Conservation (phyloP, 352 stramenopile species). For the Peronosclerospora sorghi region DNA sequence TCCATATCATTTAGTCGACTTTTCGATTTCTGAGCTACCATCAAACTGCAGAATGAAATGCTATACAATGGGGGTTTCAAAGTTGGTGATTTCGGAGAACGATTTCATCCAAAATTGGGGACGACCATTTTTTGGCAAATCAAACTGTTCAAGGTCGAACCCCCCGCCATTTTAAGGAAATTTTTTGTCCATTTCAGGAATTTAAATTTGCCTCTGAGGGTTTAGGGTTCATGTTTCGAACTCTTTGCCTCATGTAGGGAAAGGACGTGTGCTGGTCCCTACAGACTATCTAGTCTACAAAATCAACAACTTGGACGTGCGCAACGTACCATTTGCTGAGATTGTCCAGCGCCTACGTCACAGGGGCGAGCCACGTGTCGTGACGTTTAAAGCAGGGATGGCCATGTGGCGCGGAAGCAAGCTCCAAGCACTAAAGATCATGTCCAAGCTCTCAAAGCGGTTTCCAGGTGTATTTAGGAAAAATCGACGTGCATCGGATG, state of each 20-base stretch:
- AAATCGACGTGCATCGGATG: slow-evolving; percentile 12
- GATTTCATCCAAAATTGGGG: no score
- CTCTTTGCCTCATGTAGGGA: slow-evolving; percentile 1
- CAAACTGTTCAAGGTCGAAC: slow-evolving; percentile 31
- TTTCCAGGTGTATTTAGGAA: slow-evolving; percentile 39
- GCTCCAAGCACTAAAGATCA: slow-evolving; percentile 3
- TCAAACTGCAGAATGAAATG: no score
- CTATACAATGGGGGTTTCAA: no score
- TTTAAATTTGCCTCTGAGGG: no score
- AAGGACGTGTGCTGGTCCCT: slow-evolving; percentile 26
- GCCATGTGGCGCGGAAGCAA: slow-evolving; percentile 23
- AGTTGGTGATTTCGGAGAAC: no score
- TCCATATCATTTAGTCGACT: no score
- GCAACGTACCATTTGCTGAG: slow-evolving; percentile 44
- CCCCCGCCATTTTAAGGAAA: slow-evolving; percentile 30
- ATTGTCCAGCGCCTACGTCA: slow-evolving; percentile 45
- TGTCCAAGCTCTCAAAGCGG: slow-evolving; percentile 27
- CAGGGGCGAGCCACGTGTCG: slow-evolving; percentile 28
- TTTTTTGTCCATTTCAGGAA: no score
- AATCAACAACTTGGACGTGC: slow-evolving; percentile 48
- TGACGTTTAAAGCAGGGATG: slow-evolving; percentile 53
- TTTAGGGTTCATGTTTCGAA: no score
- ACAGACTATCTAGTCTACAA: slow-evolving; percentile 53
- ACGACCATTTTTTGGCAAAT: no score
- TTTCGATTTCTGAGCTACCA: slow-evolving; percentile 74